Percentiles rank a stretch among this genome's conserved stretches.
These are phyloP conservation scores for Ceratobasidium sp. DNA, from an alignment of 1,284 basidiomycete genomes.

Conservation along the genomic window DNA sequence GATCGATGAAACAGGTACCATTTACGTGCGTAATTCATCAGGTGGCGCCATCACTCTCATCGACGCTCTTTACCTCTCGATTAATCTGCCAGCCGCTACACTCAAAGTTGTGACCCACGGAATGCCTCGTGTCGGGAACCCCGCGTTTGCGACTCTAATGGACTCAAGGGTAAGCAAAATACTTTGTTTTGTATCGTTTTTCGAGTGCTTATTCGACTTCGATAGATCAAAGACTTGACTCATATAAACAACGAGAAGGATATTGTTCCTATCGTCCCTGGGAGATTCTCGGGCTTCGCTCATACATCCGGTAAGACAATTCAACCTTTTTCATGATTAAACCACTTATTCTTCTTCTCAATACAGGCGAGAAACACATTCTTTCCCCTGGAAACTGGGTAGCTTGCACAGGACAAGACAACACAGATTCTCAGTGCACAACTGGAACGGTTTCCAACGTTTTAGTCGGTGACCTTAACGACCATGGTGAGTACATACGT, in stretches of 20 bases:
- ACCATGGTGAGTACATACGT: constrained; percentile 42
- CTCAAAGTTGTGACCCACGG: constrained; percentile 47
- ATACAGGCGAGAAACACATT: constrained; percentile 44
- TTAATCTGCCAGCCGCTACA: constrained; percentile 47
- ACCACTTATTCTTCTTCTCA: not conserved
- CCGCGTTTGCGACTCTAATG: constrained; percentile 45
- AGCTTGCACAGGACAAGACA: constrained; percentile 48
- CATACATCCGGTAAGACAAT: constrained; percentile 40
- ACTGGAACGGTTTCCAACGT: constrained; percentile 47
- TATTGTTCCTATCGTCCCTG: constrained; percentile 36
- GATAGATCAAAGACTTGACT: constrained; percentile 24
- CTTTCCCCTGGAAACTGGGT: constrained; percentile 45
- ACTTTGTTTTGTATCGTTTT: not conserved
- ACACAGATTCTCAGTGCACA: constrained; percentile 46
- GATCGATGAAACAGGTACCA: not conserved
- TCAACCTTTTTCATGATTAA: not conserved
- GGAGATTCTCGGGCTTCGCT: constrained; percentile 44
- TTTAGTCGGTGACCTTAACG: constrained; percentile 38
- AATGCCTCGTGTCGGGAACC: constrained; percentile 49
- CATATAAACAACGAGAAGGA: constrained; percentile 42
- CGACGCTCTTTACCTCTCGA: constrained; percentile 43
- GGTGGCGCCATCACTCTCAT: constrained; percentile 39
- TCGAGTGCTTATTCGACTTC: not conserved
- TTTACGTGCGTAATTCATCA: not conserved
- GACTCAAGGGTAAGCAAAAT: constrained; percentile 28